Conservation (phyloP, 129 eudicot genomes). For the Artemisia tridentata region DNA sequence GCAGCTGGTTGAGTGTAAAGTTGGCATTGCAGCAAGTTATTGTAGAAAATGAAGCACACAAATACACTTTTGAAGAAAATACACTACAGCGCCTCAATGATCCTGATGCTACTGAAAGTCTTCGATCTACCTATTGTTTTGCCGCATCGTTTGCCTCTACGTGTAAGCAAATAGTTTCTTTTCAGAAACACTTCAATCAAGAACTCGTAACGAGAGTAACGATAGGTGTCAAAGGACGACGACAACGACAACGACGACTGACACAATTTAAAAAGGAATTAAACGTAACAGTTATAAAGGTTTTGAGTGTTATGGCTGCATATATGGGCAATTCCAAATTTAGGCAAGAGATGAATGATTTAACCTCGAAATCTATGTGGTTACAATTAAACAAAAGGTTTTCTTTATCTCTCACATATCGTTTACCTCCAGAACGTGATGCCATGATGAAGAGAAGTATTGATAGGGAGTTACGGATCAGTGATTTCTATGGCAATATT, state of each 20-base stretch:
- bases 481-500: background rate
- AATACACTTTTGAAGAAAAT: background rate
- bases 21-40: background rate
- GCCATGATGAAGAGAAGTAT: background rate
- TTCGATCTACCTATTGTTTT: background rate
- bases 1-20: background rate
- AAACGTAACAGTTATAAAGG: background rate
- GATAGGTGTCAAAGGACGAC: too few relatives aligned
- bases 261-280: background rate
- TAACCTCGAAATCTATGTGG: background rate
- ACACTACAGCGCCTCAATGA: background rate
- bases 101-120: background rate
- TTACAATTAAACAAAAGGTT: background rate
- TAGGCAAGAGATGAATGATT: background rate
- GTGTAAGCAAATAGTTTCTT: background rate
- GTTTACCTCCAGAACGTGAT: background rate
- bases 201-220: too few relatives aligned
- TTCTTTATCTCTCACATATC: too few relatives aligned
- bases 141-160: background rate
- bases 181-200: background rate
- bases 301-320: background rate
- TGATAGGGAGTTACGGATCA: background rate
- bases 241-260: too few relatives aligned
- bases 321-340: conserved; percentile 3
- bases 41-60: too few relatives aligned